Evolutionary conservation across 2,329 filamentous ascomycete genomes (phyloP).

Genomic region (Pseudocercospora musae): DNA sequence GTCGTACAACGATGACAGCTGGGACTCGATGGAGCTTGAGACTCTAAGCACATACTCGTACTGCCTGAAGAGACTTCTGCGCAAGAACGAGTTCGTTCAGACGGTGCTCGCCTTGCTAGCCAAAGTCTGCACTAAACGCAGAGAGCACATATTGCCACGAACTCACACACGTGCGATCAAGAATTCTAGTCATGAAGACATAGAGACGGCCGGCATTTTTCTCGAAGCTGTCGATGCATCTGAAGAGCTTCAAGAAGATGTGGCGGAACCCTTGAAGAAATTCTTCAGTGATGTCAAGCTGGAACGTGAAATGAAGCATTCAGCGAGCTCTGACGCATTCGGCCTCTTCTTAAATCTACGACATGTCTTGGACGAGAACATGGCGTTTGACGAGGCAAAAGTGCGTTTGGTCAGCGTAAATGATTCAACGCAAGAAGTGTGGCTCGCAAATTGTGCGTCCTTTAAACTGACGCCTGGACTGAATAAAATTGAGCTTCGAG

Average conservation of each 20-base stretch:
- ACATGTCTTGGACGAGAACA: constrained; percentile 68
- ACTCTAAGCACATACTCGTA: constrained; percentile 82
- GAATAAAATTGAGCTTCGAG: constrained; percentile 52
- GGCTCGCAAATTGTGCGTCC: constrained; percentile 53
- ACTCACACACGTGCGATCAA: not conserved
- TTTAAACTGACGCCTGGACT: constrained; percentile 55
- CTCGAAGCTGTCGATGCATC: constrained; percentile 49
- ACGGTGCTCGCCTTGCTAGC: constrained; percentile 71
- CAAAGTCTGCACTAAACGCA: constrained; percentile 56
- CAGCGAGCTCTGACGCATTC: constrained; percentile 71
- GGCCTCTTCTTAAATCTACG: constrained; percentile 64
- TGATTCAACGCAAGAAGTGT: constrained; percentile 64
- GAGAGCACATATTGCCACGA: constrained; percentile 22
- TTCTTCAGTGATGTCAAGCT: constrained; percentile 72
- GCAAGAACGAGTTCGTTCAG: constrained; percentile 74
- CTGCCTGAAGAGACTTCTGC: constrained; percentile 73
- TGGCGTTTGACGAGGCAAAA: constrained; percentile 63
- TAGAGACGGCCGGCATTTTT: constrained; percentile 39
- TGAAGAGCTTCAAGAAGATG: constrained; percentile 54
- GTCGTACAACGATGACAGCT: constrained; percentile 73
- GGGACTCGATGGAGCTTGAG: constrained; percentile 74
- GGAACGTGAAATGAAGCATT: constrained; percentile 66
- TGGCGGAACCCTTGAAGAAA: constrained; percentile 64
- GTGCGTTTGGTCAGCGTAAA: constrained; percentile 60
- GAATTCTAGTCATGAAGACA: constrained; percentile 34